phyloP scores from a whole-genome alignment of 805 yeast species.

The Lipomyces orientalis region DNA sequence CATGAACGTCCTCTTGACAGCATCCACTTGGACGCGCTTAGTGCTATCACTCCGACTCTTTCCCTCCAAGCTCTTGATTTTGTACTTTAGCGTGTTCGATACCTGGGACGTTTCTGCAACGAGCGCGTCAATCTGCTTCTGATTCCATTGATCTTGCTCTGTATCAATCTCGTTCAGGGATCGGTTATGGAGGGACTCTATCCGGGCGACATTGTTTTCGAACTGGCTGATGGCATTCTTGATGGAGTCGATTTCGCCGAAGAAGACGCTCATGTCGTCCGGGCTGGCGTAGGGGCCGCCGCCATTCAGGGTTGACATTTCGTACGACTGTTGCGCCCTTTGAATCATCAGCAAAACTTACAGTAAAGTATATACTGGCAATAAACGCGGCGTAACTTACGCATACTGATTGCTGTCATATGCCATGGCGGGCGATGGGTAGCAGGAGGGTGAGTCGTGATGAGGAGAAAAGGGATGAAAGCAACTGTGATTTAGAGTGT shows the following conservation, averaged over 20 bases:
- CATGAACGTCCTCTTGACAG: constrained; percentile 82
- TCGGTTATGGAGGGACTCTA: constrained; percentile 72
- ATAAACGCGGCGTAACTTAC: background rate
- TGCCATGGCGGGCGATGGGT: background rate
- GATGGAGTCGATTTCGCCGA: constrained; percentile 69
- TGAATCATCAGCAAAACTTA: background rate
- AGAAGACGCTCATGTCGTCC: constrained; percentile 50
- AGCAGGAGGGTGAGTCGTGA: background rate
- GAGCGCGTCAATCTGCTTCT: constrained; percentile 76
- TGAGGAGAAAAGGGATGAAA: background rate
- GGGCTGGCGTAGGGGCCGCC: constrained; percentile 14
- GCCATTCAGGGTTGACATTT: constrained; percentile 29
- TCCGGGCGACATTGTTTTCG: constrained; percentile 68
- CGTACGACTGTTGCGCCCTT: constrained; percentile 20
- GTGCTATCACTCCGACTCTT: constrained; percentile 60
- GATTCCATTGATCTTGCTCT: constrained; percentile 64
- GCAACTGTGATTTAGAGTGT: too few relatives aligned
- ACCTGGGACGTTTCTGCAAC: constrained; percentile 79
- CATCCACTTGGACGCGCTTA: constrained; percentile 89
- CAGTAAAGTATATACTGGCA: background rate
- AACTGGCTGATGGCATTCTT: constrained; percentile 73
- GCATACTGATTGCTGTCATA: background rate
- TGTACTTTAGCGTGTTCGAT: constrained; percentile 73
- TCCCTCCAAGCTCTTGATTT: constrained; percentile 78
- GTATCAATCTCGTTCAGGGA: constrained; percentile 75